phyloP scores from a whole-genome alignment of 305 asterid genomes.

The Solanum hybrid region DNA sequence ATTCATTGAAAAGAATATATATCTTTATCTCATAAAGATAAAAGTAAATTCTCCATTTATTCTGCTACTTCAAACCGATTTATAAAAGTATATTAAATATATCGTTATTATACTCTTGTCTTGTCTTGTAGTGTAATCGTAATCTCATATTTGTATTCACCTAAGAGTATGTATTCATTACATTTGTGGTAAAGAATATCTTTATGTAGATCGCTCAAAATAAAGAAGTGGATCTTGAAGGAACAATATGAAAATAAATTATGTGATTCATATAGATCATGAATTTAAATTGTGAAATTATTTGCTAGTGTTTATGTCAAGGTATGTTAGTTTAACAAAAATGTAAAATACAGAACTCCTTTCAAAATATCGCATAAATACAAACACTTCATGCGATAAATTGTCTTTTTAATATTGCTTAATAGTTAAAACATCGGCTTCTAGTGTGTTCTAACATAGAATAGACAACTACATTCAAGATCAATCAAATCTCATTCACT shows the following conservation, averaged over 20 bases:
- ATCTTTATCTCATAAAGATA: too few species aligned
- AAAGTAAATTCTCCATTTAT: not conserved
- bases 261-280: not conserved
- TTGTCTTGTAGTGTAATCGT: not conserved
- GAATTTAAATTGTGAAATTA: too few species aligned
- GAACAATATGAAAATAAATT: too few species aligned
- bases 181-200: not conserved
- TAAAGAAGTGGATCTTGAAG: not conserved
- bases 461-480: not conserved
- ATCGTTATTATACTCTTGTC: too few species aligned
- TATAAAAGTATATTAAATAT: too few species aligned
- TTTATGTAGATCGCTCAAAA: not conserved
- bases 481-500: not conserved
- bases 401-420: too few species aligned
- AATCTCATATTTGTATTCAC: not conserved
- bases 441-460: not conserved
- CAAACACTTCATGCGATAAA: not conserved
- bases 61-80: too few species aligned
- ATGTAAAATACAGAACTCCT: too few species aligned
- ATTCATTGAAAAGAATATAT: not conserved
- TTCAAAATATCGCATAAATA: not conserved
- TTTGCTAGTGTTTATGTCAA: not conserved
- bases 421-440: not conserved
- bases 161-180: too few species aligned
- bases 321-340: not conserved